These are phyloP conservation scores for Trichoderma oligosporum DNA, from an alignment of 2,329 filamentous ascomycete genomes.

Conservation along the genomic window DNA sequence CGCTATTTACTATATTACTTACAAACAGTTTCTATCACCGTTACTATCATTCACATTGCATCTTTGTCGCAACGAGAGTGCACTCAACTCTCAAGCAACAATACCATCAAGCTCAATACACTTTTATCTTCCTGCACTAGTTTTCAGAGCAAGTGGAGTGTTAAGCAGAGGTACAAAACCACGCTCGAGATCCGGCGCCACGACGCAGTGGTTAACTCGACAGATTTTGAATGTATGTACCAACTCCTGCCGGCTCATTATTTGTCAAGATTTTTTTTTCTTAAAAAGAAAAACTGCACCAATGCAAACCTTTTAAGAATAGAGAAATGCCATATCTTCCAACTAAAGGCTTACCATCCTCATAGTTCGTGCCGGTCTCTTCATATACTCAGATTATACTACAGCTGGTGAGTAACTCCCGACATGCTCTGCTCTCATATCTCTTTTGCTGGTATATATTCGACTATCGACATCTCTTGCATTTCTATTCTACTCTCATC, in stretches of 20 bases:
- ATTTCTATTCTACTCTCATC: background rate
- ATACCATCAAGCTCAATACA: background rate
- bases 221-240: background rate
- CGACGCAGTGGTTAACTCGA: background rate
- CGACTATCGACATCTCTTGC: too few species aligned
- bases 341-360: background rate
- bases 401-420: background rate
- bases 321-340: background rate
- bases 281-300: background rate
- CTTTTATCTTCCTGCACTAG: background rate
- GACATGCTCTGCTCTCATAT: background rate
- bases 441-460: background rate
- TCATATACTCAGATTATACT: background rate
- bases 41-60: background rate
- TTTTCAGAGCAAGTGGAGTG: too few species aligned
- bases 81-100: background rate
- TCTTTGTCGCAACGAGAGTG: background rate
- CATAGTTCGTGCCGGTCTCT: background rate
- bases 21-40: background rate
- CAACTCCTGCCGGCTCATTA: background rate
- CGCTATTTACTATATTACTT: background rate
- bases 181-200: background rate
- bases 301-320: background rate
- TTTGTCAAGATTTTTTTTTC: background rate
- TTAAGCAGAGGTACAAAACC: background rate